Evolutionary conservation across 2,329 filamentous ascomycete species (phyloP).

Genomic region (Colletotrichum aenigma): DNA sequence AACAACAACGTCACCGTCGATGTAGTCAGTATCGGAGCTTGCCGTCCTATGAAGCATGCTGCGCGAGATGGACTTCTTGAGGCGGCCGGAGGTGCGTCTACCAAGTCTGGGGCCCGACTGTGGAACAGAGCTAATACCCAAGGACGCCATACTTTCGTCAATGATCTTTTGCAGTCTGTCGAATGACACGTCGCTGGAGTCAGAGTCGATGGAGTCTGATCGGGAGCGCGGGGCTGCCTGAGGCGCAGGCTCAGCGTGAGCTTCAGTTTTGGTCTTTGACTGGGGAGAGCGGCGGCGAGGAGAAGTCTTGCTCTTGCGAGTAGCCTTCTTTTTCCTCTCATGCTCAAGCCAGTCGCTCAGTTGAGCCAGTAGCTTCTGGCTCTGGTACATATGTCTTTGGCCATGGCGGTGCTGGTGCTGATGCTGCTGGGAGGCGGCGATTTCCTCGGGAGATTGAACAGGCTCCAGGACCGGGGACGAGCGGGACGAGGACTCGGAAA

Average conservation of each 20-base stretch:
- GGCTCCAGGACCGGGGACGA: slow-evolving; percentile 45
- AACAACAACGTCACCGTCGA: slow-evolving; percentile 81
- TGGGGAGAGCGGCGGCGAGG: slow-evolving; percentile 42
- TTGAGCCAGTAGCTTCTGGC: slow-evolving; percentile 70
- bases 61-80: slow-evolving; percentile 42
- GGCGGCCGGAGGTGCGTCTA: slow-evolving; percentile 44
- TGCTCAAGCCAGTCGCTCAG: slow-evolving; percentile 84
- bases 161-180: slow-evolving; percentile 83
- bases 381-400: slow-evolving; percentile 41
- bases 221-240: slow-evolving; percentile 29
- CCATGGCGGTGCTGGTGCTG: slow-evolving; percentile 33
- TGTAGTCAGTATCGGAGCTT: slow-evolving; percentile 85
- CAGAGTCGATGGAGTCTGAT: slow-evolving; percentile 65
- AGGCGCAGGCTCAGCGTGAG: slow-evolving; percentile 3
- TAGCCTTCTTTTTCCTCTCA: slow-evolving; percentile 72
- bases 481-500: slow-evolving; percentile 44
- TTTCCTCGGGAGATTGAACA: slow-evolving; percentile 28
- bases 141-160: slow-evolving; percentile 64
- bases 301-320: slow-evolving; percentile 52
- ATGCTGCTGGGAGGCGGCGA: background rate
- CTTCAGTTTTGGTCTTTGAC: slow-evolving; percentile 3
- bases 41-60: slow-evolving; percentile 49
- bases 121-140: slow-evolving; percentile 53
- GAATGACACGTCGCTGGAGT: slow-evolving; percentile 74
- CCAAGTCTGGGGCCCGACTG: slow-evolving; percentile 44